Base-by-base conservation (phyloP, 2,329 filamentous ascomycete genomes). In the Neofusicoccum ribis region DNA sequence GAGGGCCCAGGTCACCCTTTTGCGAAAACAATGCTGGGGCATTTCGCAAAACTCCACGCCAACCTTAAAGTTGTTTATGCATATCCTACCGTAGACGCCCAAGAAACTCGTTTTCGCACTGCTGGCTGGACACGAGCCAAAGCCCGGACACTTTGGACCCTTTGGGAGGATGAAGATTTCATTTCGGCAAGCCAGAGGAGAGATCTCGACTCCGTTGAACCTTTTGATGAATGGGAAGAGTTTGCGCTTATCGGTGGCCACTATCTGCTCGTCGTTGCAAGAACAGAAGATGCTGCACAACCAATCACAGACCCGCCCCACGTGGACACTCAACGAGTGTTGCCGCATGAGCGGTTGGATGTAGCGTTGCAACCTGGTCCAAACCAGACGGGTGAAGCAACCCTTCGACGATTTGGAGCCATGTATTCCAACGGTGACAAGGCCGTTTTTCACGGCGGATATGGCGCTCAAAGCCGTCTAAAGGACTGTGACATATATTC, bases 151-250 rank as follows among this genome's bases (percentile, higher is more conserved):
- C 81, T 97, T 11, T 97, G 93, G 92, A 86, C 92, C 64, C 81
- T 93, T 0, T 97, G 93, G 93, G 87, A 85, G 11, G 87, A 91
- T 69, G 81, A 87, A 14, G 73, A 79, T 2, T 93, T 93, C 74
- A 78, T 96, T 20, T 82, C 81, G 5, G 72, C 83, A 1, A 77
- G 82, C 1, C 84, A 91, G 67, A 85, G 91, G 68, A 79, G 74
- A 41, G 79, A 79, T 11, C 78, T 97, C 14, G 89, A 97, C 70
- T 73, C 79, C 0, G 77, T 93, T 15, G 94, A 97, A 72, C 88
- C 90, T 0, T 97, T 98, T 73, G 94, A 98, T 75, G 93, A 97
- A 77, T 97, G 92, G 92, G 94, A 98, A 77, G 94, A 97, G 72
- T 93, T 97, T 73, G 88, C 90, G 2, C 81, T 97, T 0, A 97